A percentile compares a stretch with the other conserved stretches of the same genome.
Conservation (phyloP, 1,139 yeast species). For the Geotrichum cucujoidarum region DNA sequence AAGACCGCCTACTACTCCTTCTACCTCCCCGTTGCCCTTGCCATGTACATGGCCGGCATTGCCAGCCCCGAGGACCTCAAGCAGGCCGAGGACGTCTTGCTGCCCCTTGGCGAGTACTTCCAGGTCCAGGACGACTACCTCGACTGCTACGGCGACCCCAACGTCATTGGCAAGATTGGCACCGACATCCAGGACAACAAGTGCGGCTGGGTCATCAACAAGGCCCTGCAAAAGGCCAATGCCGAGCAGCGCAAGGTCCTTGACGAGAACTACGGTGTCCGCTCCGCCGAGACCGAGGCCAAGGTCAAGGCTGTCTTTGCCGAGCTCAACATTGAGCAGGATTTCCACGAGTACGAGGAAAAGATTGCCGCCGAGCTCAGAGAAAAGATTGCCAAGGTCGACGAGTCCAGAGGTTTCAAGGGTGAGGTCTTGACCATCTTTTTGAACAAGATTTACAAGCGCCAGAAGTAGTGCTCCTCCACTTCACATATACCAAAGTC, state of each 20-base stretch:
- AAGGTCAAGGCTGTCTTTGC: constrained; percentile 68
- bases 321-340: constrained; percentile 65
- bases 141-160: constrained; percentile 97
- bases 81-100: constrained; percentile 82
- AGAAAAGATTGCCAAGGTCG: constrained; percentile 60
- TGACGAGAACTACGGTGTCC: constrained; percentile 86
- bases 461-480: constrained; percentile 62
- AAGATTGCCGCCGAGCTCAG: constrained; percentile 59
- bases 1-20: constrained; percentile 97
- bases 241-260: constrained; percentile 77
- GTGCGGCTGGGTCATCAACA: constrained; percentile 96
- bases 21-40: constrained; percentile 94
- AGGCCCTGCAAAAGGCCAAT: constrained; percentile 74
- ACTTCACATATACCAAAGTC: too few species aligned
- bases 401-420: constrained; percentile 90
- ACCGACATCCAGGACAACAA: constrained; percentile 98
- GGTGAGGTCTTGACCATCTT: constrained; percentile 76
- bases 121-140: constrained; percentile 97
- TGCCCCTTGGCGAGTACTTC: constrained; percentile 97
- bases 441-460: constrained; percentile 87
- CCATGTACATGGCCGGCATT: constrained; percentile 89
- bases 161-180: constrained; percentile 96
- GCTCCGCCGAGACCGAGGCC: constrained; percentile 64
- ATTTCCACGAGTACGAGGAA: constrained; percentile 81
- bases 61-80: constrained; percentile 65